These are phyloP conservation scores for Plasmodium falciparum DNA, from an alignment of 169 alveolate species.

Conservation along the genomic window DNA sequence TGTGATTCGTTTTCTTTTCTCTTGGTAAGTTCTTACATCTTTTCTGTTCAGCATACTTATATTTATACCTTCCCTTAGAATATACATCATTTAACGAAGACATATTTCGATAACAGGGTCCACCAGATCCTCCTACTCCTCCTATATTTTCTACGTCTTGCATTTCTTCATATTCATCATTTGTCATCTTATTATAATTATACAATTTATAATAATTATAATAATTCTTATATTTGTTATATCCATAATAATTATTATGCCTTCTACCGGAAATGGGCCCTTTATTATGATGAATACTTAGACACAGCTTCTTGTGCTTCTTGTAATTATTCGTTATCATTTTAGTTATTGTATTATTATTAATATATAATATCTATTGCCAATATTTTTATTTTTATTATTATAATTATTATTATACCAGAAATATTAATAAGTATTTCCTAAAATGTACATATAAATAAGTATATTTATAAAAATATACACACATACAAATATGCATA, in stretches of 20 bases:
- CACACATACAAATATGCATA: not conserved
- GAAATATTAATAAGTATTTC: too few relatives aligned
- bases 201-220: constrained; percentile 21
- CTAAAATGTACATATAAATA: not conserved
- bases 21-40: not conserved
- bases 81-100: too few relatives aligned
- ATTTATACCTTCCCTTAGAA: too few relatives aligned
- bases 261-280: constrained; percentile 13
- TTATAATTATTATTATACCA: too few relatives aligned
- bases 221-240: constrained; percentile 28
- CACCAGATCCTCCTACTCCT: not conserved
- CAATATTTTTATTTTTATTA: too few relatives aligned
- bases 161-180: not conserved
- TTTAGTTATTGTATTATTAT: not conserved
- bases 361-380: too few relatives aligned
- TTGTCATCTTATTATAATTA: constrained; percentile 11
- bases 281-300: constrained; percentile 24
- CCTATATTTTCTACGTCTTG: not conserved
- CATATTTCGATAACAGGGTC: not conserved
- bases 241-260: constrained; percentile 12
- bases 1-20: not conserved
- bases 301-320: constrained; percentile 27
- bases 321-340: constrained; percentile 29
- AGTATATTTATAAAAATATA: not conserved
- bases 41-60: too few relatives aligned